phyloP scores from a whole-genome alignment of 208 protist species.

The Crithidia expoeki region DNA sequence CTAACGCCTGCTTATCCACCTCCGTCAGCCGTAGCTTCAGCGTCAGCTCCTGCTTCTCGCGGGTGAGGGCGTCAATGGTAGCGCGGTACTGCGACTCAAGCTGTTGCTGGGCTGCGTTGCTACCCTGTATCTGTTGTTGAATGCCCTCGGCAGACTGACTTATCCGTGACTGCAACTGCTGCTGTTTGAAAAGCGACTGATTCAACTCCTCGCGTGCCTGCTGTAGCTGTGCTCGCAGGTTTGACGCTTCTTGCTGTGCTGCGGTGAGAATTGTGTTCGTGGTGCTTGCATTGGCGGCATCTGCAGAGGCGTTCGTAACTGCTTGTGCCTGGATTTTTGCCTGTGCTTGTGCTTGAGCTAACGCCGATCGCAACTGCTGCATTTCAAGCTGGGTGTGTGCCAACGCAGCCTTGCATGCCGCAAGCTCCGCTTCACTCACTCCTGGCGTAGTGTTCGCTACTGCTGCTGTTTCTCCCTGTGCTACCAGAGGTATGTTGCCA shows the following conservation, averaged over 20 bases:
- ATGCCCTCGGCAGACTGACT: constrained; percentile 1
- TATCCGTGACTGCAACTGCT: constrained; percentile 20
- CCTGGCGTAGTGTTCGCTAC: neutral
- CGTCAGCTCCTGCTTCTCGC: constrained; percentile 49
- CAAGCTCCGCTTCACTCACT: constrained; percentile 31
- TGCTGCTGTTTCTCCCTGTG: too few species aligned
- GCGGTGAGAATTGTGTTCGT: neutral
- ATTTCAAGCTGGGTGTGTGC: constrained; percentile 51
- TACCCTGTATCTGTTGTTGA: constrained; percentile 21
- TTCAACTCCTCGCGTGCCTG: constrained; percentile 46
- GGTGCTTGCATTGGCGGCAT: neutral
- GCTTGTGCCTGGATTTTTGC: too few species aligned
- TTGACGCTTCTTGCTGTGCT: constrained; percentile 21
- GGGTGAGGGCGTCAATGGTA: constrained; percentile 43
- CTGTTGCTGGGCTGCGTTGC: constrained; percentile 26
- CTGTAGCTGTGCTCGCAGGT: constrained; percentile 42
- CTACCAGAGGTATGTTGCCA: neutral
- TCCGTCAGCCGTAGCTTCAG: constrained; percentile 49
- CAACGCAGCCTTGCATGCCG: constrained; percentile 48
- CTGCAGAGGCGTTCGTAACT: neutral
- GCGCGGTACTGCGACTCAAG: constrained; percentile 48
- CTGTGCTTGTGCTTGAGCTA: neutral
- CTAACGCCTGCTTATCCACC: constrained; percentile 37
- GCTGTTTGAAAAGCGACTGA: constrained; percentile 18
- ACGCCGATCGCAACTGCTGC: constrained; percentile 36